Evolutionary conservation across 345 rosid species (phyloP).

Genomic region (Bretschneidera sinensis): DNA sequence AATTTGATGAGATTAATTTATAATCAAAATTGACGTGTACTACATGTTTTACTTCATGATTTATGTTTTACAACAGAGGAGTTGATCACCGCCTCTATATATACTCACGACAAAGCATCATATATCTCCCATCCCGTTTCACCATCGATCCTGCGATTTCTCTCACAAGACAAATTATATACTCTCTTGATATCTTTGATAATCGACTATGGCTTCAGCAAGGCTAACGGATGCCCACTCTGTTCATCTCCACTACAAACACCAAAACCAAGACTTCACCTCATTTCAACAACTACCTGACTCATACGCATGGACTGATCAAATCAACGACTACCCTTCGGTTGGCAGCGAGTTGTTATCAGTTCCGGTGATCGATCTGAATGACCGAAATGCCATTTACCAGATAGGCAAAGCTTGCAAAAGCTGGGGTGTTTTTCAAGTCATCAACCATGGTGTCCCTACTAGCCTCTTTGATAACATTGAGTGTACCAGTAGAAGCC

Average conservation of each 20-base stretch:
- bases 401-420: slow-evolving; percentile 68
- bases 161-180: neutral
- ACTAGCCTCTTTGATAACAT: slow-evolving; percentile 35
- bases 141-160: neutral
- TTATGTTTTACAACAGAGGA: no score
- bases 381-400: slow-evolving; percentile 39
- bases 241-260: slow-evolving; percentile 40
- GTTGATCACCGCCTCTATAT: slow-evolving; percentile 8
- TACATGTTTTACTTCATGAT: no score
- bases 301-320: slow-evolving; percentile 63
- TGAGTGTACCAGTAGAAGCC: slow-evolving; percentile 37
- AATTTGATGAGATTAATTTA: no score
- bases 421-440: slow-evolving; percentile 77
- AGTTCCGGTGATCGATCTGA: slow-evolving; percentile 74
- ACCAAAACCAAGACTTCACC: slow-evolving; percentile 51
- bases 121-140: neutral
- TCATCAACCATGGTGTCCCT: slow-evolving; percentile 71
- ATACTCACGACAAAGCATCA: slow-evolving; percentile 13
- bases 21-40: no score
- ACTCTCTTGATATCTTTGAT: no score
- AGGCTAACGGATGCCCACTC: slow-evolving; percentile 57
- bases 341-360: slow-evolving; percentile 49
- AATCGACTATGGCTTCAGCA: slow-evolving; percentile 69
- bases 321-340: slow-evolving; percentile 31
- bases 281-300: slow-evolving; percentile 67